Conservation (phyloP, 2,329 filamentous ascomycete species). For the Ceratocystis alfenasii region DNA sequence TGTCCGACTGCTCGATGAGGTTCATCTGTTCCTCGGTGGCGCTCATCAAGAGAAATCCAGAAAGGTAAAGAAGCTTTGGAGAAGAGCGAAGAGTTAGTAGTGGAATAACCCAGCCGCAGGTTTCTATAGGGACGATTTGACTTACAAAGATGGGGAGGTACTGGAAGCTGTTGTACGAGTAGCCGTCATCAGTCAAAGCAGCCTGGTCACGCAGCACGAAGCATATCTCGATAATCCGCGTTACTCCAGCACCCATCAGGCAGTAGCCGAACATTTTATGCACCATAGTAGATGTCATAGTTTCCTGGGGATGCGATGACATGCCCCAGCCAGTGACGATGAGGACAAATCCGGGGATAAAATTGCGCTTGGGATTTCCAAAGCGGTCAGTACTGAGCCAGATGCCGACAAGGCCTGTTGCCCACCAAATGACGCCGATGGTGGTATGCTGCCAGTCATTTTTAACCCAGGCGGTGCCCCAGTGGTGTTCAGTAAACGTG, state of each 20-base stretch:
- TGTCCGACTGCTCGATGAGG: conserved; percentile 57
- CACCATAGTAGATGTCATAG: conserved; percentile 75
- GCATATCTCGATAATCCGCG: conserved; percentile 79
- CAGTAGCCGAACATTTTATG: conserved; percentile 89
- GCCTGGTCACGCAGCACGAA: conserved; percentile 70
- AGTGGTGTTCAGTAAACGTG: conserved; percentile 93
- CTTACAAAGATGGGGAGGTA: conserved; percentile 46
- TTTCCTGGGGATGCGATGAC: conserved; percentile 76
- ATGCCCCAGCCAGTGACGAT: conserved; percentile 90
- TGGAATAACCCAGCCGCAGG: no score
- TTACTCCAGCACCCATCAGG: conserved; percentile 75
- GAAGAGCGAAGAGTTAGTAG: conserved; percentile 20
- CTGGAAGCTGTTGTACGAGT: conserved; percentile 52
- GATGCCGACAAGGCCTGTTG: conserved; percentile 75
- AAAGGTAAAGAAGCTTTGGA: conserved; percentile 68
- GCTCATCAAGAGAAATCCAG: conserved; percentile 94
- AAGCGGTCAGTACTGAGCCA: conserved; percentile 81
- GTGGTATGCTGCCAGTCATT: conserved; percentile 96
- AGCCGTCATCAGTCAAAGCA: conserved; percentile 53
- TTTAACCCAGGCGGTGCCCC: conserved; percentile 77
- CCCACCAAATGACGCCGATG: conserved; percentile 99
- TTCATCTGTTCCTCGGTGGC: conserved; percentile 94
- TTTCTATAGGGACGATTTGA: conserved; percentile 25
- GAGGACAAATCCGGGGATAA: conserved; percentile 85
- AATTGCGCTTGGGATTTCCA: conserved; percentile 78